A percentile compares a stretch with the other conserved stretches of the same genome.
phyloP scores from a whole-genome alignment of 2,329 filamentous ascomycete genomes.

The Zelopaecilomyces penicillatus region DNA sequence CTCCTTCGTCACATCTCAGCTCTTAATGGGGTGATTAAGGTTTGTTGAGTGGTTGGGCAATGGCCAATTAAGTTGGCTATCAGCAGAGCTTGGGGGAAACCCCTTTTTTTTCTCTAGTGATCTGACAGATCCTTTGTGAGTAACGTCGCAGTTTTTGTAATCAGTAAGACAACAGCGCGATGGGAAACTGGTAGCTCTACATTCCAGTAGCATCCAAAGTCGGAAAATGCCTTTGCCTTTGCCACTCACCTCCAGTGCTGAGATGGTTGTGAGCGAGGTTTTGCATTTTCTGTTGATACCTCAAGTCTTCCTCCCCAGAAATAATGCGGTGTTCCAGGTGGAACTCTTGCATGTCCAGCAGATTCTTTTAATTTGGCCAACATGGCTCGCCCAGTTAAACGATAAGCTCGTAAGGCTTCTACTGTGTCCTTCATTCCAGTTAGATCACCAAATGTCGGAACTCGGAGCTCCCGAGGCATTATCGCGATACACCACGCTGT shows the following conservation, averaged over 20 bases:
- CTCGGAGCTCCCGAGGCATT: conserved; percentile 22
- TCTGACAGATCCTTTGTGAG: too few relatives aligned
- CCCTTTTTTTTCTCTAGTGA: too few relatives aligned
- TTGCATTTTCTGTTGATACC: conserved; percentile 15
- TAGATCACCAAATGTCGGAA: conserved; percentile 23
- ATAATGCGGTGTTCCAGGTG: conserved; percentile 19
- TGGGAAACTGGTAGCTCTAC: too few relatives aligned
- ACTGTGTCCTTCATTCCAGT: conserved; percentile 36
- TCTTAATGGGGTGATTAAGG: too few relatives aligned
- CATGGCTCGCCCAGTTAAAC: conserved; percentile 23
- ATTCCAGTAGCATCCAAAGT: too few relatives aligned
- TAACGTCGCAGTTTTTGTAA: too few relatives aligned
- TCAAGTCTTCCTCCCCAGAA: conserved; percentile 34
- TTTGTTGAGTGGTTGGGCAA: too few relatives aligned
- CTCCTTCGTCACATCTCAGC: too few relatives aligned
- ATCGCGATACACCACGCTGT: conserved; percentile 45
- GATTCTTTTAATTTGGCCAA: conserved; percentile 14
- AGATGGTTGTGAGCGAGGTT: neutral
- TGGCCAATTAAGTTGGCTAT: too few relatives aligned
- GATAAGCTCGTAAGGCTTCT: conserved; percentile 31
- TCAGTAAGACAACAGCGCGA: too few relatives aligned
- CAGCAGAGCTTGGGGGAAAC: too few relatives aligned
- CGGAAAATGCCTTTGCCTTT: too few relatives aligned
- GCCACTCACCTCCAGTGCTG: neutral
- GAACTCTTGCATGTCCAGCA: conserved; percentile 5